These are phyloP conservation scores for Lactarius akahatsu DNA, from an alignment of 768 basidiomycete genomes.

Conservation along the genomic window DNA sequence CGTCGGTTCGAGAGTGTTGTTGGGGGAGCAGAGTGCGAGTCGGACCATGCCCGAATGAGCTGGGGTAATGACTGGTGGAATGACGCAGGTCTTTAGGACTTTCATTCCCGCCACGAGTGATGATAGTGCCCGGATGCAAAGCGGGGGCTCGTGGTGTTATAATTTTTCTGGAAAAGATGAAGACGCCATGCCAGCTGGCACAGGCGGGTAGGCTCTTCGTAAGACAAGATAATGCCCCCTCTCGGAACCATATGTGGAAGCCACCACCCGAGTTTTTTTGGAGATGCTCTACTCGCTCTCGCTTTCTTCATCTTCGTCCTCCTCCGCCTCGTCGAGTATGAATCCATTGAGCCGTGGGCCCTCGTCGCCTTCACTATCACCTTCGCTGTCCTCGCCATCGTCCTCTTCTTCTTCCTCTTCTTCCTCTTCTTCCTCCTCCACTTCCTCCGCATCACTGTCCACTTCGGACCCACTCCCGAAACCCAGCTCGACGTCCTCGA, in stretches of 20 bases:
- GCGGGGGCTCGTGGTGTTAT: background rate
- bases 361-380: slow-evolving; percentile 44
- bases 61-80: background rate
- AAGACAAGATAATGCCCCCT: background rate
- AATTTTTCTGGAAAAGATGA: background rate
- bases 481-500: slow-evolving; percentile 77
- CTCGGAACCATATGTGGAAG: background rate
- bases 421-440: slow-evolving; percentile 44
- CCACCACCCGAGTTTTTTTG: background rate
- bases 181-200: background rate
- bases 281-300: slow-evolving; percentile 26
- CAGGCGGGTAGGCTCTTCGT: background rate
- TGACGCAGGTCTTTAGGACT: background rate
- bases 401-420: slow-evolving; percentile 63
- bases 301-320: slow-evolving; percentile 44
- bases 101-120: background rate
- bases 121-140: background rate
- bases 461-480: slow-evolving; percentile 57
- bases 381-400: slow-evolving; percentile 55
- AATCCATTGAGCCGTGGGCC: slow-evolving; percentile 33
- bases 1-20: background rate
- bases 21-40: no score
- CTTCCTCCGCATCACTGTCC: slow-evolving; percentile 49
- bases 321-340: slow-evolving; percentile 65
- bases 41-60: no score